These are phyloP conservation scores for Phoma herbarum DNA, from an alignment of 2,329 filamentous ascomycete genomes.

Conservation along the genomic window DNA sequence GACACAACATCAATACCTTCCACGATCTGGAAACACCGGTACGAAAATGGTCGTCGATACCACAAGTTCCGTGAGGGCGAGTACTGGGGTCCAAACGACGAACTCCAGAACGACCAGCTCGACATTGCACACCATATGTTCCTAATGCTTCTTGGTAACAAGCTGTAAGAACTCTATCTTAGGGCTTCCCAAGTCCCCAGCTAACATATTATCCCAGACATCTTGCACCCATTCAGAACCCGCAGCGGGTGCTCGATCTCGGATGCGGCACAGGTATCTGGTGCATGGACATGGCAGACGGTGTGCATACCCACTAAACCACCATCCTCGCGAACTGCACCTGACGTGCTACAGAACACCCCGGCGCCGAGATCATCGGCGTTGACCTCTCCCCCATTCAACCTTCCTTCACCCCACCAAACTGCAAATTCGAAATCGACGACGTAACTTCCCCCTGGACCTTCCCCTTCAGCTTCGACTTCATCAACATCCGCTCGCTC, in stretches of 20 bases:
- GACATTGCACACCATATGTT: conserved; percentile 44
- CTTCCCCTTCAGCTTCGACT: conserved; percentile 46
- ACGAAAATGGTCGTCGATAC: conserved; percentile 46
- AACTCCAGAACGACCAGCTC: conserved; percentile 40
- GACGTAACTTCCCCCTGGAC: conserved; percentile 54
- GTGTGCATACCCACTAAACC: neutral
- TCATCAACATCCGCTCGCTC: conserved; percentile 55
- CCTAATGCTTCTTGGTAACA: conserved; percentile 32
- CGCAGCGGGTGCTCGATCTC: conserved; percentile 33
- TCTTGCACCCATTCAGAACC: conserved; percentile 34
- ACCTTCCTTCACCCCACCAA: conserved; percentile 55
- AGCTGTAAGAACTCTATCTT: too few species aligned
- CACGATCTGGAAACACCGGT: conserved; percentile 42
- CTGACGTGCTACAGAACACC: conserved; percentile 25
- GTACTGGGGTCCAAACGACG: conserved; percentile 46
- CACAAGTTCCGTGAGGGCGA: conserved; percentile 44
- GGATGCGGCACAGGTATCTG: conserved; percentile 44
- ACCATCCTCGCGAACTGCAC: neutral
- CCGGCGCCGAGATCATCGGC: conserved; percentile 53
- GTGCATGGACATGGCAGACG: conserved; percentile 40
- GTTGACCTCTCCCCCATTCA: conserved; percentile 60
- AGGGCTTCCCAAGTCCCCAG: too few species aligned
- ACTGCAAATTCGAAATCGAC: conserved; percentile 58
- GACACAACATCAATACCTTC: conserved; percentile 46
- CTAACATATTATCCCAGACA: too few species aligned